Percentiles rank a stretch among this genome's conserved stretches.
Conservation (phyloP, 495 filamentous ascomycete species). For the Penicillium silybi region DNA sequence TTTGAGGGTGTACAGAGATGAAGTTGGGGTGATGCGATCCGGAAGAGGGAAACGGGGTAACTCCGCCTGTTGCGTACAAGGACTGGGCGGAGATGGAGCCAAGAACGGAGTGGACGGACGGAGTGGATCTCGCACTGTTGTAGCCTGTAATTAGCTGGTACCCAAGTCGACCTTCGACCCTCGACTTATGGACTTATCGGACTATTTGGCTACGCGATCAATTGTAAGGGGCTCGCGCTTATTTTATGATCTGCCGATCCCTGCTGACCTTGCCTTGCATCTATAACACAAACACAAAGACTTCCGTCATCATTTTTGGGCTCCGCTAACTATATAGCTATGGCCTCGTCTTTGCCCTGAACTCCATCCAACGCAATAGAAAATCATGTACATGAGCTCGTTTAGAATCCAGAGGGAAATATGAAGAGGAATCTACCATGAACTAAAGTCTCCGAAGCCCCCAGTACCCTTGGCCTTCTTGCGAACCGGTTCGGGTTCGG, state of each 20-base stretch:
- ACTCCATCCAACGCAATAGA: neutral
- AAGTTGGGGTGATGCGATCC: conserved; percentile 17
- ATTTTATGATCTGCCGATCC: neutral
- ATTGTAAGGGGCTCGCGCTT: neutral
- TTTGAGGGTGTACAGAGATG: neutral
- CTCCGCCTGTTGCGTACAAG: conserved; percentile 19
- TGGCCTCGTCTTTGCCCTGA: neutral
- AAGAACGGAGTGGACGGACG: conserved; percentile 18
- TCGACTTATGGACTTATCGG: no score
- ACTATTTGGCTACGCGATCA: no score
- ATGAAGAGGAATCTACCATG: conserved; percentile 24
- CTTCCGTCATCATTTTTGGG: neutral
- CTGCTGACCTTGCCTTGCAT: neutral
- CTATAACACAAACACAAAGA: neutral
- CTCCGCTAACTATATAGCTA: neutral
- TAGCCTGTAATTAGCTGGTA: neutral
- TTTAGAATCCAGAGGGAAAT: neutral
- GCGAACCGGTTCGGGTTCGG: conserved; percentile 61
- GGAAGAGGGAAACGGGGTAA: conserved; percentile 17
- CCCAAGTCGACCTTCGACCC: no score
- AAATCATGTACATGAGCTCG: neutral
- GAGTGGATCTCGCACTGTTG: conserved; percentile 9
- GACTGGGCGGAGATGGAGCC: conserved; percentile 19
- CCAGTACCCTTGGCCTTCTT: conserved; percentile 74
- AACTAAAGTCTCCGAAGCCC: conserved; percentile 87